Base-by-base conservation (phyloP, 1,284 basidiomycete genomes). In the Heterobasidion parviporum region DNA sequence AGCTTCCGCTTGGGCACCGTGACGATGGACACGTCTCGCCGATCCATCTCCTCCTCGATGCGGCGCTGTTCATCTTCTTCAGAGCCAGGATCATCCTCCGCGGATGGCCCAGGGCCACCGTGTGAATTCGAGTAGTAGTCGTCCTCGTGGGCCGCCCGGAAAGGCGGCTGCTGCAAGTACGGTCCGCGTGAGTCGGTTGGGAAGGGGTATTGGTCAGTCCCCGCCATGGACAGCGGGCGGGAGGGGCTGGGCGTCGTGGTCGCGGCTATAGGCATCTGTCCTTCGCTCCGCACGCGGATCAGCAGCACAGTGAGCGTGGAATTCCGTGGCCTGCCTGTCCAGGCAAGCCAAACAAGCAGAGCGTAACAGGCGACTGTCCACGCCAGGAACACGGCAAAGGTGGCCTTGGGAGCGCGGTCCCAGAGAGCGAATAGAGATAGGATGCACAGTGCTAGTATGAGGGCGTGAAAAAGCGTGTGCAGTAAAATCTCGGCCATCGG, bases 21-120 rank as follows among this genome's bases (percentile, higher is more conserved):
- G 59, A 91, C 80, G 64, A 90, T 88, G 26, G 85, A 87, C 34
- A 91, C 86, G 60, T 90, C 86, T 54, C 87, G 78, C 63, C 87
- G 75, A 44, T 75, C 81, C 78, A 91, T 87, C 68, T 90, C 88
- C 56, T 86, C 82, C 67, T 90, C 88, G 46, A 90, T 89, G 61
- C 81, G 74, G 57, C 80, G 76, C 65, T 89, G 87, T 56, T 89
- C 87, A 61, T 90, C 87, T 52, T 83, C 74, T 50, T 87, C 83
- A 32, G 58, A 57, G 7, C 86, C 83, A 32, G 86, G 81, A n/a
- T 71, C 71, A 46, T 83, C 77, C 55, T 81, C 80, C 14, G 18
- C 43, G 16, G 26, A 20, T n/a, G 76, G 74, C 26, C 80, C 78
- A 8, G 64, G 58, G 8, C 63, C 60, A n/a, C 61, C 65, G 53